Conservation (phyloP, 1,139 yeast genomes). For the Sugiyamaella xylanicola region DNA sequence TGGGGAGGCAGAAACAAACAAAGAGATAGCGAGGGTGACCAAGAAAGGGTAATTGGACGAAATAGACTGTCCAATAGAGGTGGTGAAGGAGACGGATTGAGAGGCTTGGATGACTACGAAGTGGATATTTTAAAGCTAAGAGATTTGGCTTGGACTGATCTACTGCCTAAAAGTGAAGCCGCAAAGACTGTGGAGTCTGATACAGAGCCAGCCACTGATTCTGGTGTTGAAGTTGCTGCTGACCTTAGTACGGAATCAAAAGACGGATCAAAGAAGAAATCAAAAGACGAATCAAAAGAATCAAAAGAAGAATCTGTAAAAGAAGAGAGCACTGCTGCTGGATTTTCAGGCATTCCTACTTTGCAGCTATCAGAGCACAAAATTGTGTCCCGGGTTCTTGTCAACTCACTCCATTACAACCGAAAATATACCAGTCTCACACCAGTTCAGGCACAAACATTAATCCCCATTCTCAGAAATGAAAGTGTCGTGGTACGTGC, state of each 20-base stretch:
- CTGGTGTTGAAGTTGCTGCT: slow-evolving; percentile 18
- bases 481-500: slow-evolving; percentile 80
- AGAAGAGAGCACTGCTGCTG: no score
- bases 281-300: no score
- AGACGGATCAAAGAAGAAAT: no score
- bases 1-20: slow-evolving; percentile 1
- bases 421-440: slow-evolving; percentile 54
- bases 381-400: slow-evolving; percentile 40
- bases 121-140: slow-evolving; percentile 29
- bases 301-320: no score
- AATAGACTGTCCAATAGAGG: slow-evolving; percentile 27
- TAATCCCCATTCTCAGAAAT: slow-evolving; percentile 62
- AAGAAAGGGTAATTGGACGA: slow-evolving; percentile 21
- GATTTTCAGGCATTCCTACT: slow-evolving; percentile 40
- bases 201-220: slow-evolving; percentile 15
- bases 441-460: slow-evolving; percentile 74
- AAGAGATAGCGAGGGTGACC: slow-evolving; percentile 19
- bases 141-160: slow-evolving; percentile 30
- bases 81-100: slow-evolving; percentile 40
- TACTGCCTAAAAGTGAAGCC: slow-evolving; percentile 21
- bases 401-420: slow-evolving; percentile 41
- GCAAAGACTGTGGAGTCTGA: slow-evolving; percentile 18
- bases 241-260: neutral
- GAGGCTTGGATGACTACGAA: slow-evolving; percentile 40
- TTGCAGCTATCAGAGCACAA: slow-evolving; percentile 35